Conservation (phyloP, 2,329 filamentous ascomycete genomes). For the Alternaria brassicae region DNA sequence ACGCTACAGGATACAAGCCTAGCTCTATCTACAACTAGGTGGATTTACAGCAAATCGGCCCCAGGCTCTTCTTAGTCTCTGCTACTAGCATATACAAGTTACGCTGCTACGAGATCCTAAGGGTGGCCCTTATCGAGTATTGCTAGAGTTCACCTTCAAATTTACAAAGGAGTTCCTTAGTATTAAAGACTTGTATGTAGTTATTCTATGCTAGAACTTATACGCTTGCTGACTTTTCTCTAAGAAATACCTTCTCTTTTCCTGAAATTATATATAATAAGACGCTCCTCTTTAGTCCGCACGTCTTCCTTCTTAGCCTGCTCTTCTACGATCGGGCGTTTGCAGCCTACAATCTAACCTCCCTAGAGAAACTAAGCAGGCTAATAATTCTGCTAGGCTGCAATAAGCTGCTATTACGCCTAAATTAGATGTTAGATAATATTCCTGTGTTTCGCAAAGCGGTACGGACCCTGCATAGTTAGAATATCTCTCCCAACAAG, state of each 20-base stretch:
- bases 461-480: background rate
- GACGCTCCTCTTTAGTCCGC: conserved; percentile 43
- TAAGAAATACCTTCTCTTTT: conserved; percentile 39
- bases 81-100: conserved; percentile 14
- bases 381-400: conserved; percentile 34
- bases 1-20: background rate
- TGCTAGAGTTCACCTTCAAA: conserved; percentile 18
- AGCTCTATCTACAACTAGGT: background rate
- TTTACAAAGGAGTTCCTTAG: conserved; percentile 8
- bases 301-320: conserved; percentile 42
- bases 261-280: conserved; percentile 44
- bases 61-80: conserved; percentile 14
- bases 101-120: conserved; percentile 13
- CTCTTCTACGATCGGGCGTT: conserved; percentile 40
- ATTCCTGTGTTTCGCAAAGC: conserved; percentile 27
- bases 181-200: conserved; percentile 7
- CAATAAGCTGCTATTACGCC: conserved; percentile 5
- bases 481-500: conserved; percentile 24
- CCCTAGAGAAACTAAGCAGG: conserved; percentile 45
- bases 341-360: conserved; percentile 42
- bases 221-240: background rate
- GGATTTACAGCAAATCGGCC: background rate
- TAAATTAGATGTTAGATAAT: conserved; percentile 8
- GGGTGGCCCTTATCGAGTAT: conserved; percentile 9
- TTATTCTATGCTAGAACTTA: background rate